A percentile compares a stretch with the other conserved stretches of the same genome.
Evolutionary conservation across 23 red algal species (phyloP).

Genomic region (Chondrus crispus): DNA sequence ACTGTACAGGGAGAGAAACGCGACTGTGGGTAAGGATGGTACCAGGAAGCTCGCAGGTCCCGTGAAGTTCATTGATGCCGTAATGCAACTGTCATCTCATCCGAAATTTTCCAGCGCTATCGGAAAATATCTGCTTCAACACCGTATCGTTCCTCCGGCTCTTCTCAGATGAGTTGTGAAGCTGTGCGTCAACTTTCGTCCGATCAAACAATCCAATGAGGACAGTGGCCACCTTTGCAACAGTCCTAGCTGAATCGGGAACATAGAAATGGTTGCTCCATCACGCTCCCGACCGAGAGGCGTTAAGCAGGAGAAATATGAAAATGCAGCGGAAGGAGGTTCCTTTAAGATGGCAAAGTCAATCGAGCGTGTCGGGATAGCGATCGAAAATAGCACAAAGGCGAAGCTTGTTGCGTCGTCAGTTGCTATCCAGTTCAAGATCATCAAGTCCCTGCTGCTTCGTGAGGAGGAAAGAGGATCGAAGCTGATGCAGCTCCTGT

Average conservation of each 20-base stretch:
- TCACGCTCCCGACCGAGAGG: not conserved
- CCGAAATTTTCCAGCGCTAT: not conserved
- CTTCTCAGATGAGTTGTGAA: too few relatives aligned
- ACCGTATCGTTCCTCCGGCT: not conserved
- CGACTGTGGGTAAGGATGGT: not conserved
- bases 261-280: too few relatives aligned
- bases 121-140: not conserved
- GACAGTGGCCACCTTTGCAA: too few relatives aligned
- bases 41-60: not conserved
- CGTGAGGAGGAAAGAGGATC: too few relatives aligned
- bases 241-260: too few relatives aligned
- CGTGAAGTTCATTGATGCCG: not conserved
- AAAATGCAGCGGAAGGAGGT: not conserved
- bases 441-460: too few relatives aligned
- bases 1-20: not conserved
- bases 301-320: not conserved
- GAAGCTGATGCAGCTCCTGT: too few relatives aligned
- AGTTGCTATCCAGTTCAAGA: too few relatives aligned
- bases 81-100: not conserved
- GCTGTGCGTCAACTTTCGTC: not conserved
- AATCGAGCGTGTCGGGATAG: not conserved
- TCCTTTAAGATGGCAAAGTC: not conserved
- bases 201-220: too few relatives aligned
- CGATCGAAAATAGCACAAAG: too few relatives aligned
- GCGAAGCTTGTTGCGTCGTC: too few relatives aligned